Percentiles rank a stretch among this genome's conserved stretches.
phyloP scores from a whole-genome alignment of 2,329 filamentous ascomycete genomes.

The Penicillium sp. region DNA sequence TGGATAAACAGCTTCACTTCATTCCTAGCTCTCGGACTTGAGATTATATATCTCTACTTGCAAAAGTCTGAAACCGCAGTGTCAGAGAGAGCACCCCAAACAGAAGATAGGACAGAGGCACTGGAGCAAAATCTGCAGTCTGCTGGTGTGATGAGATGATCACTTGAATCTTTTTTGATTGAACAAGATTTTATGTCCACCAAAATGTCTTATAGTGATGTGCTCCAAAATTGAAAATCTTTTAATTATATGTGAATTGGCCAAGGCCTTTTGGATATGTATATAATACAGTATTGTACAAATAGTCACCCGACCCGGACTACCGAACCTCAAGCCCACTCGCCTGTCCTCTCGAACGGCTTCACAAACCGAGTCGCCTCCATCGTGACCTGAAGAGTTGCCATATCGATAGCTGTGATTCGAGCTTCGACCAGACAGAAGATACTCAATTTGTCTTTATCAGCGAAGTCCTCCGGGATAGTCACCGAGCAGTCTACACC shows the following conservation, averaged over 20 bases:
- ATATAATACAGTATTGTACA: constrained; percentile 21
- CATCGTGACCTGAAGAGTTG: constrained; percentile 32
- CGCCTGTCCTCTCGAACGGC: constrained; percentile 34
- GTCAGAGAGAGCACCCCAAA: not conserved
- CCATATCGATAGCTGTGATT: constrained; percentile 36
- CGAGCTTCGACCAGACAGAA: constrained; percentile 38
- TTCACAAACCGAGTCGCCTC: constrained; percentile 35
- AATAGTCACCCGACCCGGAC: not conserved
- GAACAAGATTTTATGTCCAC: not conserved
- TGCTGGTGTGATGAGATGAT: not conserved
- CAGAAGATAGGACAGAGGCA: not conserved
- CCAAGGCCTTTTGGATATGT: not conserved
- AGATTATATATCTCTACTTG: not conserved
- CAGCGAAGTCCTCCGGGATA: constrained; percentile 24
- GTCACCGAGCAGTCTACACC: constrained; percentile 34
- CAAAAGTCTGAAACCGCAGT: not conserved
- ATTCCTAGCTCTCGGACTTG: not conserved
- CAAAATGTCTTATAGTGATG: not conserved
- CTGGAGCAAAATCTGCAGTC: constrained; percentile 1
- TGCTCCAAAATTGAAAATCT: not conserved
- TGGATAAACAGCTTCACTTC: not conserved
- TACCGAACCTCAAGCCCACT: constrained; percentile 28
- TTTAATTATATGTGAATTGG: constrained; percentile 1
- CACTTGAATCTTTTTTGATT: not conserved
- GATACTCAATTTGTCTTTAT: constrained; percentile 26